Evolutionary conservation across 305 asterid species (phyloP), one percentile per base, ranked within the genome.

Genomic region (Fraxinus xanthoxyloides): DNA sequence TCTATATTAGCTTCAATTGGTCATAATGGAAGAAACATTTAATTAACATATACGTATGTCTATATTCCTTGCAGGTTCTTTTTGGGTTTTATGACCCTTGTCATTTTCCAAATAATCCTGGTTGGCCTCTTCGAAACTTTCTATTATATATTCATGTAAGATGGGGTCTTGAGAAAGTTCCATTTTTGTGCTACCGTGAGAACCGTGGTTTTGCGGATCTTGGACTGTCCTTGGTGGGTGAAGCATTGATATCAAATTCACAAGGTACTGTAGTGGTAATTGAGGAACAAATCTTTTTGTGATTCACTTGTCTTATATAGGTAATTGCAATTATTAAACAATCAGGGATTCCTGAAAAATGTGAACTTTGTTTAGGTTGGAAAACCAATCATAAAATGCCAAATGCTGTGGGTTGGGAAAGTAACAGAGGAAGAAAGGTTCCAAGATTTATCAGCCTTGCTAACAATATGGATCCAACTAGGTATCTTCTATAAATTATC

Each of bases 71-170:
- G 81, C 92, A 95, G 98, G 87, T 95, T 80, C 82, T 95, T 21
- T 91, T 92, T 88, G 99, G 99, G 77, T 95, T 92, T 89, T 92
- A 94, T 89, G 99, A 94, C 82, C 98, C 93, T 78, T 92, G 95
- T 81, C 89, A 92, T 87, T 95, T 90, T 76, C 95, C 94, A 74
- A 84, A 81, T 78, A 92, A 92, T 88, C 98, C 98, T 70, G 97
- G 99, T 70, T 95, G 99, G 99, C 97, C 97, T 48, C 95, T 95
- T 76, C 95, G 97, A 81, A 95, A 95, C 87, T 91, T 88, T 73
- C 90, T 89, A 79, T 76, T 91, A 86, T 95, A 82, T 90, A 87
- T 95, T 86, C 88, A 79, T 87, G 81, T 85, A 87, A 92, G 91
- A 88, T 92, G 92, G 97, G 87, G 91, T 46, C 87, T 90, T 83